Evolutionary conservation across 2,329 filamentous ascomycete genomes (phyloP).

Genomic region (Tolypocladium sp.): DNA sequence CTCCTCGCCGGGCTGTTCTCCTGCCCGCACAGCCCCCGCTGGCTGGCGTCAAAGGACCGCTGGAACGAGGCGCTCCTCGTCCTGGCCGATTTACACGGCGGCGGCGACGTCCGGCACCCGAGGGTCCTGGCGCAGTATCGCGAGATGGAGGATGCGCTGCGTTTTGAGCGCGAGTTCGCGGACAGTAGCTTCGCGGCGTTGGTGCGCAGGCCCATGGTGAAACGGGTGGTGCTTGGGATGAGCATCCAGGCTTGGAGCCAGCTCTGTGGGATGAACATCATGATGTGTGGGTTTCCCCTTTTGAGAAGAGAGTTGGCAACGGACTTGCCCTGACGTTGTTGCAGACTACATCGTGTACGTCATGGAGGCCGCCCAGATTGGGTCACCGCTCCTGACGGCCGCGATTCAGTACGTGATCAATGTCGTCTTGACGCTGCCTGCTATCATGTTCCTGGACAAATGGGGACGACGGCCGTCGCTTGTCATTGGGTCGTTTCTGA

Average conservation of each 20-base stretch:
- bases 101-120: constrained; percentile 44
- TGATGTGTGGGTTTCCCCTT: constrained; percentile 32
- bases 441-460: constrained; percentile 50
- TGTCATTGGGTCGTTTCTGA: constrained; percentile 44
- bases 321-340: not conserved
- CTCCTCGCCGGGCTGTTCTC: constrained; percentile 49
- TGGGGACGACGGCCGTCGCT: constrained; percentile 49
- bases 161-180: constrained; percentile 43
- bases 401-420: constrained; percentile 59
- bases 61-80: constrained; percentile 56
- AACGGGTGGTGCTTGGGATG: constrained; percentile 48
- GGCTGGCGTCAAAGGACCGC: constrained; percentile 58
- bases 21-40: constrained; percentile 57
- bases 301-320: not conserved
- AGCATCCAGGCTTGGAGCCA: constrained; percentile 52
- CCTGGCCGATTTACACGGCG: constrained; percentile 49
- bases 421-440: constrained; percentile 48
- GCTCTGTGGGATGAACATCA: constrained; percentile 50
- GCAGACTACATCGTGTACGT: constrained; percentile 49
- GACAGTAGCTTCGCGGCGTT: constrained; percentile 40
- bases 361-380: constrained; percentile 48
- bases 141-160: constrained; percentile 47
- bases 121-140: constrained; percentile 55
- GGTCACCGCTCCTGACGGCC: constrained; percentile 46
- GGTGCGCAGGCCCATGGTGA: constrained; percentile 39